Percentiles rank a stretch among this genome's conserved stretches.
phyloP scores from a whole-genome alignment of 2,329 filamentous ascomycete species.

The Aureobasidium uvarum region DNA sequence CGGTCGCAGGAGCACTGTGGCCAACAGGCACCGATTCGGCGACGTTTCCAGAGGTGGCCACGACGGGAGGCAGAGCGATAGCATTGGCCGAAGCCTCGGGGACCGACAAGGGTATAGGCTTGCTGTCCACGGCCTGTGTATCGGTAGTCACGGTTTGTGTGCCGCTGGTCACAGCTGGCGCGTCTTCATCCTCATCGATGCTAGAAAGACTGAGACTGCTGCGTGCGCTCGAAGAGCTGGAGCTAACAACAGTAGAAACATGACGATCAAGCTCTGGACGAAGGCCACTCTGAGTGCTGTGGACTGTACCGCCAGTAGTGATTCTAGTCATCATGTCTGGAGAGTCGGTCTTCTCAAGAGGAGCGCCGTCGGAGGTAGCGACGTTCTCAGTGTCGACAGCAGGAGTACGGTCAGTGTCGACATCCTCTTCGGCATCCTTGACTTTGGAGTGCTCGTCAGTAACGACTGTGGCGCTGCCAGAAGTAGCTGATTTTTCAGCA shows the following conservation, averaged over 20 bases:
- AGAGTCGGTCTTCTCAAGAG: conserved; percentile 20
- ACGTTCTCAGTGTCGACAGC: background rate
- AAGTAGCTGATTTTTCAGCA: conserved; percentile 18
- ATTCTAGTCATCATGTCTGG: conserved; percentile 16
- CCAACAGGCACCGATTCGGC: background rate
- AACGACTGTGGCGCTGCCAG: background rate
- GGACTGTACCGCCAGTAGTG: conserved; percentile 5
- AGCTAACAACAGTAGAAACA: conserved; percentile 35
- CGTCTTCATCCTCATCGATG: conserved; percentile 26
- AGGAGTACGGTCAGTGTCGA: conserved; percentile 13
- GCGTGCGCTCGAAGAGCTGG: conserved; percentile 24
- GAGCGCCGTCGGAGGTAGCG: conserved; percentile 6
- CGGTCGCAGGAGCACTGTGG: conserved; percentile 17
- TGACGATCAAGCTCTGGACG: conserved; percentile 37
- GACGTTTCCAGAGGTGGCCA: background rate
- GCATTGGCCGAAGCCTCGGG: background rate
- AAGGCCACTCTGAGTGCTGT: conserved; percentile 12
- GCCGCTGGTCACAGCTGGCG: background rate
- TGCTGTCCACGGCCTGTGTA: background rate
- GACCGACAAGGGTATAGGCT: background rate
- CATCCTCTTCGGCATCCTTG: conserved; percentile 1
- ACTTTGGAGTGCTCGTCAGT: background rate
- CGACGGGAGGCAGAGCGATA: background rate
- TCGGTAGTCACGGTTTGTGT: background rate
- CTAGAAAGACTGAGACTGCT: conserved; percentile 26